Evolutionary conservation across 2,329 filamentous ascomycete genomes (phyloP).

Genomic region (Colletotrichum chlorophyti): DNA sequence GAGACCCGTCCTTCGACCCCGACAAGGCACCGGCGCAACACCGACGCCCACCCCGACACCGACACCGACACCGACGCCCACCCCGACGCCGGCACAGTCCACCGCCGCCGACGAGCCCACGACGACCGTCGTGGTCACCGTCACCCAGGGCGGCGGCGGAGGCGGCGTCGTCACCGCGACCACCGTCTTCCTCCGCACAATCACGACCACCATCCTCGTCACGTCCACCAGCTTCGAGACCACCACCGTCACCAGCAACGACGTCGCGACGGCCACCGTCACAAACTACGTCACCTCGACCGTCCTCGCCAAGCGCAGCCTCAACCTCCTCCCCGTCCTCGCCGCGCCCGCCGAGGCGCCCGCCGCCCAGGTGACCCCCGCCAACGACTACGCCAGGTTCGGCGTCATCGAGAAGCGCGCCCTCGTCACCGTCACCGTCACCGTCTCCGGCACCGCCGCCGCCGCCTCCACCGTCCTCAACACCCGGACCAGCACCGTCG

Average conservation of each 20-base stretch:
- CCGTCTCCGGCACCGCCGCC: constrained; percentile 40
- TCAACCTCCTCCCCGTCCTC: constrained; percentile 35
- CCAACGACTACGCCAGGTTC: constrained; percentile 31
- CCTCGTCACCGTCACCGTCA: constrained; percentile 39
- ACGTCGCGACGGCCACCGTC: constrained; percentile 43
- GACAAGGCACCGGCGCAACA: constrained; percentile 15
- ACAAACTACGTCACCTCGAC: constrained; percentile 44
- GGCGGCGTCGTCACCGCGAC: constrained; percentile 23
- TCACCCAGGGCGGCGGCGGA: constrained; percentile 6
- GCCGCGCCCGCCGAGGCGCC: constrained; percentile 33
- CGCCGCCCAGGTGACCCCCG: constrained; percentile 23
- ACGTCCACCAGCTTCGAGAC: constrained; percentile 44
- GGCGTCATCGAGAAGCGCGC: constrained; percentile 42
- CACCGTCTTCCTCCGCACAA: constrained; percentile 17
- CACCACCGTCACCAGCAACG: constrained; percentile 43
- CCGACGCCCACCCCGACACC: constrained; percentile 8
- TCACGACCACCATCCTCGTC: constrained; percentile 39
- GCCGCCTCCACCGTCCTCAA: constrained; percentile 9
- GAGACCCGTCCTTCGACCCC: constrained; percentile 12
- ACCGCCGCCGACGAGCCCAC: neutral
- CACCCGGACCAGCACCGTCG: constrained; percentile 24
- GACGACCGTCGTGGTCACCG: constrained; percentile 12
- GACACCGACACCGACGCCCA: neutral
- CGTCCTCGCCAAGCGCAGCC: constrained; percentile 40
- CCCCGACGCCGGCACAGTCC: neutral